Evolutionary conservation across 2,329 filamentous ascomycete genomes (phyloP), one percentile per base, ranked within the genome.

Genomic region (Ilyonectria mors-panacis): DNA sequence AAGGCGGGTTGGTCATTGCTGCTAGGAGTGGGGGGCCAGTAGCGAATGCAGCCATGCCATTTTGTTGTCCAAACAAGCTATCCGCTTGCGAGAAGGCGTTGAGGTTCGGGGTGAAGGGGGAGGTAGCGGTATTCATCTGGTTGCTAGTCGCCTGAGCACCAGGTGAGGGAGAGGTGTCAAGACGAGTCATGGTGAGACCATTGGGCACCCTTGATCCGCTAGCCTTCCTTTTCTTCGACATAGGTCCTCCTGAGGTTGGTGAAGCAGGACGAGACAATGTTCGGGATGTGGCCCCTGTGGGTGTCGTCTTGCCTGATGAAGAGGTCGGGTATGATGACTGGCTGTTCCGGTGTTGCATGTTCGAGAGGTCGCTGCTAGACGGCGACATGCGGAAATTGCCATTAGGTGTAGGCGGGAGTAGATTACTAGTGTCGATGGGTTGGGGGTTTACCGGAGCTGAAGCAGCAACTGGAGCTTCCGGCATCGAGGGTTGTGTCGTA

Each of bases 191-290:
- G 8, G 91, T 88, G 73, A 97, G 81, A 17, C 89, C 91, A 19
- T 88, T 90, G 0, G 94, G 93, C 15, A 97, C 83, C 78, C 93
- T 93, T 37, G 89, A 88, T 78, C 87, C 87, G 78, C 91, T 94
- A 6, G 92, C 90, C 80, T 97, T 97, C 69, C 94, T 88, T 82
- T 94, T 94, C 85, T 97, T 97, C 48, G 89, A 87, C 37, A 86
- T 85, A 2, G 92, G 92, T 1, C 90, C 92, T 35, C 86, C 82
- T 59, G 90, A 86, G 15, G 86, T 88, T 1, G 94, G 93, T 1
- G 94, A 96, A 6, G 89, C 87, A 71, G 94, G 92, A 51, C 94
- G 87, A 4, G 94, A 96, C 4, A 93, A 79, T 70, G 86, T 56
- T 79, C 79, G 71, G 1, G 74, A 67, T 5, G 71, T 68, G 28